Evolutionary conservation across 2,329 filamentous ascomycete genomes (phyloP).

Genomic region (Beauveria brongniartii): DNA sequence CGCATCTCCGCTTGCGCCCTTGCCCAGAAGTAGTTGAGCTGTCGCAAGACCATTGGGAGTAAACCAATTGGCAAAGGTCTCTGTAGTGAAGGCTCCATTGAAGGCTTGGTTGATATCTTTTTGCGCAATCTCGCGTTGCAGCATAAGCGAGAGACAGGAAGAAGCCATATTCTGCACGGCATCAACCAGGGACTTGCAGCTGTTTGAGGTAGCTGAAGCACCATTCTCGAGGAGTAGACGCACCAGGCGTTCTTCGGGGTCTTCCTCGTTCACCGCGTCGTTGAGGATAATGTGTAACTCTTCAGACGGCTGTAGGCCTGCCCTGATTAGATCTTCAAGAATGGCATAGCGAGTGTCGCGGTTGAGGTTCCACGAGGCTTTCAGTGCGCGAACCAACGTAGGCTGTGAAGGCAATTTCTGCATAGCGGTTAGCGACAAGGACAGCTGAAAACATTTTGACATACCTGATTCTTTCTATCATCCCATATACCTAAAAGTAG

Average conservation of each 20-base stretch:
- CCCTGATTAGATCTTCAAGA: constrained; percentile 42
- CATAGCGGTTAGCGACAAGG: constrained; percentile 3
- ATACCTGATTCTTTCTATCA: constrained; percentile 32
- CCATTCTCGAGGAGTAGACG: constrained; percentile 41
- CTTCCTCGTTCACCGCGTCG: constrained; percentile 45
- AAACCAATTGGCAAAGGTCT: constrained; percentile 36
- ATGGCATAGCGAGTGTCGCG: constrained; percentile 40
- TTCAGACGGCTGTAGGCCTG: constrained; percentile 39
- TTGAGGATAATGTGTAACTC: constrained; percentile 43
- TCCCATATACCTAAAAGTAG: constrained; percentile 41
- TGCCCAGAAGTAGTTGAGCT: constrained; percentile 39
- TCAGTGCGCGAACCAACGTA: constrained; percentile 43
- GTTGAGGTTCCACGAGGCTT: constrained; percentile 44
- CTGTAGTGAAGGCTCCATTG: constrained; percentile 33
- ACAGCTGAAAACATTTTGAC: constrained; percentile 13
- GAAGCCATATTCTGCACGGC: constrained; percentile 33
- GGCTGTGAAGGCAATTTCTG: constrained; percentile 39
- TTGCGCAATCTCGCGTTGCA: constrained; percentile 32
- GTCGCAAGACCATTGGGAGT: constrained; percentile 38
- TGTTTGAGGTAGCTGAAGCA: constrained; percentile 43
- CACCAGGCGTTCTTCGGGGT: constrained; percentile 38
- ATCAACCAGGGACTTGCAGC: constrained; percentile 44
- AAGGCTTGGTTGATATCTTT: constrained; percentile 39
- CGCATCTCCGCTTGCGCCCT: constrained; percentile 38
- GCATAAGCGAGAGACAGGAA: constrained; percentile 32